These are phyloP conservation scores for Tylopilus sp. DNA, from an alignment of 768 basidiomycete genomes.

Conservation along the genomic window DNA sequence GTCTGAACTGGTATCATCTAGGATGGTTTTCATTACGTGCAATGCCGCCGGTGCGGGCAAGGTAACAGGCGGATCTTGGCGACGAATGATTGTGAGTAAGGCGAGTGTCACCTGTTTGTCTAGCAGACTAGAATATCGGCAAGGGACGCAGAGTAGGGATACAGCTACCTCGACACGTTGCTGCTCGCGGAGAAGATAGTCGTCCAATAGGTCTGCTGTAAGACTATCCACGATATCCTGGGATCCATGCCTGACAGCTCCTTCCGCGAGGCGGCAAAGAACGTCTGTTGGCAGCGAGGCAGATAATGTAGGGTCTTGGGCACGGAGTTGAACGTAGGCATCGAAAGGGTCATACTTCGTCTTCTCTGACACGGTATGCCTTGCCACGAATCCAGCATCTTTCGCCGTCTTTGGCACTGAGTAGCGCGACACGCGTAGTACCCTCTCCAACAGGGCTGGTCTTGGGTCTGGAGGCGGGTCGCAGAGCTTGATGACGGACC, in stretches of 20 bases:
- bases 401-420: constrained; percentile 22
- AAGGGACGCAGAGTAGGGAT: constrained; percentile 25
- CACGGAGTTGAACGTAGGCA: constrained; percentile 27
- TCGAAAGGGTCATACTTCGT: constrained; percentile 24
- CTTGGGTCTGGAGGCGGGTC: constrained; percentile 6
- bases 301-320: constrained; percentile 21
- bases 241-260: constrained; percentile 30
- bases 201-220: constrained; percentile 39
- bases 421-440: constrained; percentile 26
- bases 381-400: constrained; percentile 6
- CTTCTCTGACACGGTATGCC: constrained; percentile 10
- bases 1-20: constrained; percentile 12
- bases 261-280: constrained; percentile 29
- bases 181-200: constrained; percentile 14
- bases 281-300: constrained; percentile 25
- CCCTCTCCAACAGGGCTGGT: constrained; percentile 23
- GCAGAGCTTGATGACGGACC: background rate
- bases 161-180: constrained; percentile 26
- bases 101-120: constrained; percentile 23
- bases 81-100: constrained; percentile 19
- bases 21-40: constrained; percentile 22
- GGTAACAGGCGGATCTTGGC: constrained; percentile 9
- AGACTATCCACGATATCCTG: constrained; percentile 36
- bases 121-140: constrained; percentile 13
- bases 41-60: constrained; percentile 13